Percentiles rank a stretch among this genome's conserved stretches.
These are phyloP conservation scores for Graphilbum sp. DNA, from an alignment of 2,329 filamentous ascomycete genomes.

Conservation along the genomic window DNA sequence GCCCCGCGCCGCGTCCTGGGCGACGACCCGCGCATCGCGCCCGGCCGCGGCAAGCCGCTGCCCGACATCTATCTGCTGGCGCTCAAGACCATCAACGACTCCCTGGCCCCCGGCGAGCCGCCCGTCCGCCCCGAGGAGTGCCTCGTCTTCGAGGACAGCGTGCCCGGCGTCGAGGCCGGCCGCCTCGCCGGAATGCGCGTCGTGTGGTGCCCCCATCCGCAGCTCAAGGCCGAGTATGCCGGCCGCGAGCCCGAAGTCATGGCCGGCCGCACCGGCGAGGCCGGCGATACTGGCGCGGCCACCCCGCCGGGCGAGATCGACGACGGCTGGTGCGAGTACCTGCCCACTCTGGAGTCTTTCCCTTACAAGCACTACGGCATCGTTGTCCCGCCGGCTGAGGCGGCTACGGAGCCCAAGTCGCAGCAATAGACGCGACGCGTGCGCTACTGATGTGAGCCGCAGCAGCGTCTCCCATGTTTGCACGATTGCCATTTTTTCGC, in stretches of 20 bases:
- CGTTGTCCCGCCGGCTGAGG: conserved; percentile 24
- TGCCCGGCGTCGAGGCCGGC: conserved; percentile 82
- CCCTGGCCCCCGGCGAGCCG: conserved; percentile 43
- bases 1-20: conserved; percentile 61
- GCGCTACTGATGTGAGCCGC: too few species aligned
- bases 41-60: conserved; percentile 78
- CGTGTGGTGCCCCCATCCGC: conserved; percentile 78
- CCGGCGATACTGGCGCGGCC: conserved; percentile 30
- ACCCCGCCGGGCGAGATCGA: conserved; percentile 39
- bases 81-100: conserved; percentile 66
- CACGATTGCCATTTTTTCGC: too few species aligned
- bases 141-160: conserved; percentile 89
- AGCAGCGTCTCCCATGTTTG: too few species aligned
- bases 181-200: conserved; percentile 88
- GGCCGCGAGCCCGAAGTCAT: conserved; percentile 69
- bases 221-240: conserved; percentile 56
- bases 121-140: conserved; percentile 70
- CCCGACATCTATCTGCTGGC: conserved; percentile 91
- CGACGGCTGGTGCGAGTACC: conserved; percentile 46
- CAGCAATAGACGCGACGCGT: not conserved
- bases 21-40: conserved; percentile 62
- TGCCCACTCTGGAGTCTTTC: conserved; percentile 33
- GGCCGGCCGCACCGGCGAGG: conserved; percentile 63
- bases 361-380: conserved; percentile 45
- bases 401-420: conserved; percentile 23